Evolutionary conservation across 495 filamentous ascomycete genomes (phyloP), one percentile per base, ranked within the genome.

Genomic region (Neurospora sp.): DNA sequence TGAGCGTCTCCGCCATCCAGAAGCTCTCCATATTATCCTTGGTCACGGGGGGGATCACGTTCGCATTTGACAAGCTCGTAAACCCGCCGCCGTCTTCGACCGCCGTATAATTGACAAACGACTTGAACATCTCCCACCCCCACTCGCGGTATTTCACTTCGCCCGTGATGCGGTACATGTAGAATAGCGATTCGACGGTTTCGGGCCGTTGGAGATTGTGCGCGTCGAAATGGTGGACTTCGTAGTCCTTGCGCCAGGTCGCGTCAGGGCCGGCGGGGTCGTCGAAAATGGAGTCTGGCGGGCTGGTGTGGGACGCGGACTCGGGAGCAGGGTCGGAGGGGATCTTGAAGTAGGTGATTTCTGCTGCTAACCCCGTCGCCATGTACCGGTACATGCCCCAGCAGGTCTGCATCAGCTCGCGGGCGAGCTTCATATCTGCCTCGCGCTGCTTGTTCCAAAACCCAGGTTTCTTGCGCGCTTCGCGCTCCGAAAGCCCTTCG

Each of bases 91-190:
- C 87, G 37, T 93, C 91, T 22, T 87, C 82, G 4, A 96, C 89
- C 1, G 89, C 87, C 0, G 92, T 96, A 79, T 97, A 88, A 74
- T 91, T 89, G 78, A 94, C 83, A 80, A 99, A 98, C 1, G 90
- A 88, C 82, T 94, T 90, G 84, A 99, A 99, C 88, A 98, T 98
- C 74, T 96, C 90, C 96, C 96, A 99, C 8, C 96, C 96, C 96
- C 96, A 98, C 74, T 97, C 87, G 16, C 96, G 89, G 80, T 99
- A 99, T 74, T 88, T 93, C 37, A 87, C 85, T 72, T 99, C 94
- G 39, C 93, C 94, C 20, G 96, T 99, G 79, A 99, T 95, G 70
- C 96, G 90, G 91, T 95, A 99, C 94, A 99, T 96, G 82, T 98
- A 96, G 80, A 98, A 94, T 69, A 99, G 84, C 70, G 91, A 94